These are phyloP conservation scores for Botrytis sinoallii DNA, from an alignment of 2,329 filamentous ascomycete genomes.

Conservation along the genomic window DNA sequence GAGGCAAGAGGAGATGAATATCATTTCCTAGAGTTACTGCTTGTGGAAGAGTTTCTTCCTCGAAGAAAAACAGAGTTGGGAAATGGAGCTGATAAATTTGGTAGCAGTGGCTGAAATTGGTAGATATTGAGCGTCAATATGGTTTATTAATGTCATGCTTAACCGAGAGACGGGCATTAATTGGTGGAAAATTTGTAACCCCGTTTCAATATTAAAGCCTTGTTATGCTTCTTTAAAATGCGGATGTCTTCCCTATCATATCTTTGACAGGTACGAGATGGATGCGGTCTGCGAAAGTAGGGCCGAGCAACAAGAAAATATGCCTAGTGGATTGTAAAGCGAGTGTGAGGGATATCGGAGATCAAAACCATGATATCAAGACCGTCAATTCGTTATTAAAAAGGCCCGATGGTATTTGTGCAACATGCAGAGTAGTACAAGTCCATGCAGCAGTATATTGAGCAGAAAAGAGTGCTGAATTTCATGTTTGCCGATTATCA, in stretches of 20 bases:
- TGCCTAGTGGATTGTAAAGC: not conserved
- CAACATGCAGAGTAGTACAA: constrained; percentile 2
- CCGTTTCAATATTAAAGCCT: constrained; percentile 1
- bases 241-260: not conserved
- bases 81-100: not conserved
- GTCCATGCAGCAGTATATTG: not conserved
- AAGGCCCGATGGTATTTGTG: constrained; percentile 9
- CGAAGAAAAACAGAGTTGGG: not conserved
- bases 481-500: not conserved
- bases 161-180: not conserved
- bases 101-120: not conserved
- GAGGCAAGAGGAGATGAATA: constrained; percentile 3
- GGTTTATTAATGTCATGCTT: not conserved
- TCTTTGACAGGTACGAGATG: not conserved
- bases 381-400: not conserved
- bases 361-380: not conserved
- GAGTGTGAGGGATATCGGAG: not conserved
- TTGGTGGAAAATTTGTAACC: constrained; percentile 11
- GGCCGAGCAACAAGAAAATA: not conserved
- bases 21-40: not conserved
- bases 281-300: not conserved
- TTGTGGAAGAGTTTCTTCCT: not conserved
- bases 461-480: not conserved
- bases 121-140: not conserved
- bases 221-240: not conserved